Percentiles rank a stretch among this genome's conserved stretches.
phyloP scores from a whole-genome alignment of 345 rosid genomes.

The Moringa oleifera region DNA sequence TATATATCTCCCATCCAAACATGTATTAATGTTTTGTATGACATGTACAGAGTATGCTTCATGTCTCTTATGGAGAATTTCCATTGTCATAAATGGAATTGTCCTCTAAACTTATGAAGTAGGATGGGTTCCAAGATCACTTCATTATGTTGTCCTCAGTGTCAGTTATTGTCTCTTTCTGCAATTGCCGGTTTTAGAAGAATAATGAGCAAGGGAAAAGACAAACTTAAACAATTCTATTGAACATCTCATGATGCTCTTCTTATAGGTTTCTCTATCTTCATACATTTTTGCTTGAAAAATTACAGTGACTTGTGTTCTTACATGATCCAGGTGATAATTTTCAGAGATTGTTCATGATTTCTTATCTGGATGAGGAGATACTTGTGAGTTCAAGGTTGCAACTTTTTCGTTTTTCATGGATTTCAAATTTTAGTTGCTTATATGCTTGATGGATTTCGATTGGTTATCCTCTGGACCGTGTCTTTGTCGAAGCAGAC shows the following conservation, averaged over 20 bases:
- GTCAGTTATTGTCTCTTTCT: not conserved
- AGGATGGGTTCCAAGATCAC: not conserved
- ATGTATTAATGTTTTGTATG: too few species aligned
- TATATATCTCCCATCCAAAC: too few species aligned
- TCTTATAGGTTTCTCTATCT: not conserved
- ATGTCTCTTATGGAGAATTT: not conserved
- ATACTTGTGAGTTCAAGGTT: conserved; percentile 55
- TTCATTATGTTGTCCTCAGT: not conserved
- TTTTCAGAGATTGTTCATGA: conserved; percentile 87
- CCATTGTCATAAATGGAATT: not conserved
- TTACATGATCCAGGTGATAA: conserved; percentile 63
- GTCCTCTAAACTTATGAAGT: not conserved
- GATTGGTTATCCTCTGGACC: not conserved
- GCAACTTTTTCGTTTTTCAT: not conserved
- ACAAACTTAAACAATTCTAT: not conserved
- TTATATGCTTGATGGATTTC: conserved; percentile 7
- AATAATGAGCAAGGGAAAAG: not conserved
- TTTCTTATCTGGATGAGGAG: conserved; percentile 93
- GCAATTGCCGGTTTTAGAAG: not conserved
- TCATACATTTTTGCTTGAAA: not conserved
- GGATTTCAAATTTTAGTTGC: not conserved
- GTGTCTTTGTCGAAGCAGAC: not conserved
- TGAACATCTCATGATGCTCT: not conserved
- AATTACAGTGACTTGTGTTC: not conserved
- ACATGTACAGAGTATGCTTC: not conserved